Percentiles rank a stretch among this genome's conserved stretches.
Evolutionary conservation across 306 rosid genomes (phyloP).

Genomic region (Vigna reflexopilosa): DNA sequence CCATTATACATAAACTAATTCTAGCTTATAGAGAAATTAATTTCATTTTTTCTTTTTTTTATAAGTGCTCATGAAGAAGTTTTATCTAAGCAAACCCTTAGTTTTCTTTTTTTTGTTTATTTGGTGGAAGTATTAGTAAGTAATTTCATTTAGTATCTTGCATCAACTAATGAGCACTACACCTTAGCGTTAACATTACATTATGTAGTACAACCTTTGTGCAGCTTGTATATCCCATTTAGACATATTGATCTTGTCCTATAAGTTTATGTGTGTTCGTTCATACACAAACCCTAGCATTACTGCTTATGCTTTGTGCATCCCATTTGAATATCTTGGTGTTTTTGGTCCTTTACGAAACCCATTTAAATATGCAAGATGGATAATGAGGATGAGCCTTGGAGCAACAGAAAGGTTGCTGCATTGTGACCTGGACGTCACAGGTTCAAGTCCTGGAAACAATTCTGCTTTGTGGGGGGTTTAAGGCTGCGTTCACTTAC

Average conservation of each 20-base stretch:
- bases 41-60: no score
- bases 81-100: no score
- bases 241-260: neutral
- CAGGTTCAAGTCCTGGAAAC: conserved; percentile 3
- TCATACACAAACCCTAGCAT: neutral
- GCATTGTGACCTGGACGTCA: neutral
- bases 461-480: neutral
- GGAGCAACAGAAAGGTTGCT: conserved; percentile 14
- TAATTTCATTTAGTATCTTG: neutral
- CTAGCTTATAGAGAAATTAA: no score
- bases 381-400: conserved; percentile 12
- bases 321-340: conserved; percentile 12
- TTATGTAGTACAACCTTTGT: neutral
- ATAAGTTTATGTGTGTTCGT: neutral
- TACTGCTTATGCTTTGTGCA: neutral
- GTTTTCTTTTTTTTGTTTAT: no score
- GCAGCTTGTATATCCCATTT: neutral
- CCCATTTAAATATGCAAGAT: conserved; percentile 3
- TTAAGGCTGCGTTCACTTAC: neutral
- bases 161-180: neutral
- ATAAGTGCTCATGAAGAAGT: no score
- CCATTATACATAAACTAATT: no score
- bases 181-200: neutral
- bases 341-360: conserved; percentile 7
- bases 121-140: no score